Base-by-base conservation (phyloP, 1,284 basidiomycete species). In the Leucoagaricus sp. region DNA sequence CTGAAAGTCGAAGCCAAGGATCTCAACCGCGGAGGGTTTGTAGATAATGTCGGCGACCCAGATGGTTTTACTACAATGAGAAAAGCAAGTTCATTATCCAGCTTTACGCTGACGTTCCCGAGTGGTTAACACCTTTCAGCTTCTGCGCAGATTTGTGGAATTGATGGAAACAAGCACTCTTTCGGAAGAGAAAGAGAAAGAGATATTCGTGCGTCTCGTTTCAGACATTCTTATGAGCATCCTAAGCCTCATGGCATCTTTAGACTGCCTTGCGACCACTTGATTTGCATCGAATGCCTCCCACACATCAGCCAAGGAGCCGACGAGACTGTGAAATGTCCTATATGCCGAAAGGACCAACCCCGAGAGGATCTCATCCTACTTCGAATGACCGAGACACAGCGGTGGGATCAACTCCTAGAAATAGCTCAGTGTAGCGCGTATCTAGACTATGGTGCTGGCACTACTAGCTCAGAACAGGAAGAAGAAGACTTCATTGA, bases 381-480 rank as follows among this genome's bases (percentile, higher is more conserved):
- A 10, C 67, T 84, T 6, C 63, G 72, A 38, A 71, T 73, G 57
- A 80, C 76, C 26, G 78, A 80, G 28, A 66, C 66, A 10, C 66
- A 76, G 36, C 77, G 80, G 52, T 84, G 80, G 81, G 80, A 84
- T 61, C 62, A 65, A 19, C 65, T 83, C 7, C 66, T 80, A 1
- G 69, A 74, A 5, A 65, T 81, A 2, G 80, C 79, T 4, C 66
- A 66, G 33, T 63, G 67, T 19, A 80, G 75, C 73, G 69, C 71
- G 19, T 65, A 62, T 47, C 69, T 76, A 41, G 79, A 81, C 60
- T 60, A 60, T 1, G 63, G 69, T 42, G 71, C 68, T 49, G 63
- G 67, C 49, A 72, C 73, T 31, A 75, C 74, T 4, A 72, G 69
- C 38, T 78, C 78, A 57, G 77, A 79, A 60, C 77, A 80, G 58